Base-by-base conservation (phyloP, 768 basidiomycete species). In the Mrakia hoshinonis region DNA sequence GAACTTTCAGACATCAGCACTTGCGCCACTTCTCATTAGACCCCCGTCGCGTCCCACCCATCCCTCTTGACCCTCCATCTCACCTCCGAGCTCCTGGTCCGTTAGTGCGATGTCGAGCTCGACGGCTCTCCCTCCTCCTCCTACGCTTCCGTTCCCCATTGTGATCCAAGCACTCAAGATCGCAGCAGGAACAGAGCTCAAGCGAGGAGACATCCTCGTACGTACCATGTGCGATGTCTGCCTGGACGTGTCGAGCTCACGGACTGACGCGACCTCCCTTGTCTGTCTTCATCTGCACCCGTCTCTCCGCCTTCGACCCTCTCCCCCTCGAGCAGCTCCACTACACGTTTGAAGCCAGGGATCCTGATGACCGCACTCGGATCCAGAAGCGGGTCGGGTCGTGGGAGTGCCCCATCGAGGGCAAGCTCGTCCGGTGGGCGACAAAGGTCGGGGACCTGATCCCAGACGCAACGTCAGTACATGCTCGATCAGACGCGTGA, bases 361-460 rank as follows among this genome's bases (percentile, higher is more conserved):
- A 74, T 46, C 68, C 68, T 9, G 73, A 74, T 52, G 73, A 71
- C 34, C 49, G 15, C n/a, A 38, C 46, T 47, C 47, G 39, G 67
- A 69, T 48, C 31, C 89, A 90, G 79, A 84, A 85, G 70, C 85
- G 90, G 73, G 90, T 91, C 77, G 91, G 91, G 71, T 89, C 88
- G 47, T 98, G 92, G 92, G 94, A 97, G 78, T 86, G 86, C 67
- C 84, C 90, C 39, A 83, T 96, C 26, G 89, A 92, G 75, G 95
- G 95, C 68, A 83, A 84, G 11, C 78, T 97, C 47, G 83, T 85
- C 51, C 78, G 80, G 20, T 97, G 93, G 93, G 74, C 74, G 24
- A 58, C 61, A 2, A 73, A 73, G 43, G 72, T 76, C 0, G 71
- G 72, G 61, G 73, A 74, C 15, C 73, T 63, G 67, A 67, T 62